Conservation (phyloP, 352 stramenopile species). For the Globisporangium middletonii region DNA sequence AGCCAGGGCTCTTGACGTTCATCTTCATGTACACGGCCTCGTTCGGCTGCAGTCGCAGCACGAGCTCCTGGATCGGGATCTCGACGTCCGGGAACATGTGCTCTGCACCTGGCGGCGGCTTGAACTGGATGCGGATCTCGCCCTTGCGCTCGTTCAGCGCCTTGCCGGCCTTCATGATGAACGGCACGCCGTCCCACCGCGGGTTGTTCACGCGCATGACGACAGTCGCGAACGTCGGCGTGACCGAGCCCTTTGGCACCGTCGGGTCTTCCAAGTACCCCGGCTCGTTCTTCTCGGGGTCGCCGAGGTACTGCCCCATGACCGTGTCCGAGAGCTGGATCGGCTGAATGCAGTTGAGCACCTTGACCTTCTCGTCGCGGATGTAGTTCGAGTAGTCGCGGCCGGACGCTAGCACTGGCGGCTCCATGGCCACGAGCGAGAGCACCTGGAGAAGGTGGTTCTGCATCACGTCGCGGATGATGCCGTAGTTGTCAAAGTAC, state of each 20-base stretch:
- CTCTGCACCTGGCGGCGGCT: conserved; percentile 81
- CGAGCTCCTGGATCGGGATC: conserved; percentile 93
- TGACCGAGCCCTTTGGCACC: conserved; percentile 91
- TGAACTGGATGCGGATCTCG: conserved; percentile 97
- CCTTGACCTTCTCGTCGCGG: conserved; percentile 97
- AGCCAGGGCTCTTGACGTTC: conserved; percentile 95
- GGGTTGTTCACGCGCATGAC: conserved; percentile 94
- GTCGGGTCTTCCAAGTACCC: conserved; percentile 96
- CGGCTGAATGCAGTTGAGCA: conserved; percentile 94
- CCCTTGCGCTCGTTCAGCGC: conserved; percentile 96
- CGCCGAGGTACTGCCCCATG: conserved; percentile 94
- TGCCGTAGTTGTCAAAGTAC: conserved; percentile 98
- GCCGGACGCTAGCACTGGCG: conserved; percentile 77
- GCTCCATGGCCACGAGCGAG: conserved; percentile 96
- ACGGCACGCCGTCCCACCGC: conserved; percentile 96
- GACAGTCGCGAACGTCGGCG: conserved; percentile 89
- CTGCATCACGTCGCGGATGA: conserved; percentile 99
- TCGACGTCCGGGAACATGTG: conserved; percentile 89
- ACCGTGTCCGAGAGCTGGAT: conserved; percentile 94
- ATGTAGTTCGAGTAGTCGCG: conserved; percentile 91
- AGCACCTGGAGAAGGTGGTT: conserved; percentile 99
- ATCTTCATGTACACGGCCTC: conserved; percentile 97
- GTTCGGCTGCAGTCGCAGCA: conserved; percentile 96
- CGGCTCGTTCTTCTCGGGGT: conserved; percentile 68
- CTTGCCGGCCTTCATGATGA: conserved; percentile 99